Percentiles rank a stretch among this genome's conserved stretches.
Conservation (phyloP, 192 early-diverging fungal genomes). For the Umbelopsis vinacea region DNA sequence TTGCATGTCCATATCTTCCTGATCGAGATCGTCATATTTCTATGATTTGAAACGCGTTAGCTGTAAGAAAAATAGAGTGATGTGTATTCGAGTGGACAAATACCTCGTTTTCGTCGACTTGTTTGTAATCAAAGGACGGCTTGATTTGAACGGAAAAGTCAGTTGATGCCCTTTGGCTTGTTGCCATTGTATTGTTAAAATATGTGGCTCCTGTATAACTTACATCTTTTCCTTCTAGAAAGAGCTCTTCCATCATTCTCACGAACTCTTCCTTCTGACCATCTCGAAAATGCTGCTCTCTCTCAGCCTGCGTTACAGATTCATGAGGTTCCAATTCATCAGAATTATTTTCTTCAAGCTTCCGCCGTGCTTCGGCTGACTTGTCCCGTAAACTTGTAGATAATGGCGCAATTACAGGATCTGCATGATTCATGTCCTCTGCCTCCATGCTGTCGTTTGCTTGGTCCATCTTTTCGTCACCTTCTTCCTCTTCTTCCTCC, state of each 20-base stretch:
- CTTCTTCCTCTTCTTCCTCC: constrained; percentile 18
- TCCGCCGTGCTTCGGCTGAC: constrained; percentile 2
- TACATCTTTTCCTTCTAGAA: constrained; percentile 46
- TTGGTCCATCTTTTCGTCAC: constrained; percentile 11
- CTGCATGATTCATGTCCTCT: not conserved
- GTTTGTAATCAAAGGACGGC: constrained; percentile 44
- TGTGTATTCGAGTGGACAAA: not conserved
- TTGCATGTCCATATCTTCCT: constrained; percentile 41
- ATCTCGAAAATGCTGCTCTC: constrained; percentile 28
- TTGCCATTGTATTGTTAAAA: not conserved
- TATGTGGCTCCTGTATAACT: constrained; percentile 5
- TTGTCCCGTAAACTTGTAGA: not conserved
- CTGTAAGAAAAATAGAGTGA: not conserved
- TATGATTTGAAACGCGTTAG: not conserved
- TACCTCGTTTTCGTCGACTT: constrained; percentile 47
- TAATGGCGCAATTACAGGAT: not conserved
- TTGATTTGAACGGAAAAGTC: not conserved
- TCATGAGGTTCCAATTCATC: not conserved
- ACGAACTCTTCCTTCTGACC: constrained; percentile 39
- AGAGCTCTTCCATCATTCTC: constrained; percentile 45
- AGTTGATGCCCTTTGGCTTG: not conserved
- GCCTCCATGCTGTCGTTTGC: not conserved
- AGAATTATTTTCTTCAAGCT: not conserved
- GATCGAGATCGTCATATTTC: constrained; percentile 44
- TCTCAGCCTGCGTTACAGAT: constrained; percentile 16